These are phyloP conservation scores for Tylopilus plumbeoviolaceoides DNA, from an alignment of 768 basidiomycete genomes.

Conservation along the genomic window DNA sequence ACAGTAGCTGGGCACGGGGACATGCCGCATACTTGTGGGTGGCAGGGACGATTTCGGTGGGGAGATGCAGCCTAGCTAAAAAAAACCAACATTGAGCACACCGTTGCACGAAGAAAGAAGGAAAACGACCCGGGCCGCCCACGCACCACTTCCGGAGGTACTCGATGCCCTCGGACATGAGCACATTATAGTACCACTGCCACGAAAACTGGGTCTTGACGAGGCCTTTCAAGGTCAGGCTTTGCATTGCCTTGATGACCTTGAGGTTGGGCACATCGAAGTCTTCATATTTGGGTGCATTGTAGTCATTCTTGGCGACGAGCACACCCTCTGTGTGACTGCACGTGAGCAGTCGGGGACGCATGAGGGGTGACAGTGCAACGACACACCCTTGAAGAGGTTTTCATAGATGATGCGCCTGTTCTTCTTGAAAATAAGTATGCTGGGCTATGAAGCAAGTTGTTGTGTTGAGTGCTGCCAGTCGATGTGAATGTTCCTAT, in stretches of 20 bases:
- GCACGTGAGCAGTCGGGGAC: too few relatives aligned
- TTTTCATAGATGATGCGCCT: slow-evolving; percentile 96
- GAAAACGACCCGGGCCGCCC: accelerated
- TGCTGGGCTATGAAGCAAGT: slow-evolving; percentile 47
- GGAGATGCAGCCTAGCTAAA: slow-evolving; percentile 94
- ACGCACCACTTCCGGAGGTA: slow-evolving; percentile 85
- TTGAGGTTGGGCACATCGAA: slow-evolving; percentile 67
- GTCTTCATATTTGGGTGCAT: slow-evolving; percentile 95
- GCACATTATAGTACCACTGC: slow-evolving; percentile 98
- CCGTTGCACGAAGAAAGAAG: slow-evolving; percentile 1
- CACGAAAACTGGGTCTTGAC: slow-evolving; percentile 99
- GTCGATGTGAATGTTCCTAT: background rate
- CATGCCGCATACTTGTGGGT: slow-evolving; percentile 98
- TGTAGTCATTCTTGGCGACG: slow-evolving; percentile 99
- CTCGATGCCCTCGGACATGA: slow-evolving; percentile 94
- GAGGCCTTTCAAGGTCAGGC: slow-evolving; percentile 68
- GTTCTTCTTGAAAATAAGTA: slow-evolving; percentile 97
- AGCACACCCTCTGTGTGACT: slow-evolving; percentile 99
- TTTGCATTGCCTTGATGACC: slow-evolving; percentile 69
- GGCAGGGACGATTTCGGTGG: slow-evolving; percentile 90
- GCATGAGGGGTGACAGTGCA: too few relatives aligned
- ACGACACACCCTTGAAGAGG: slow-evolving; percentile 92
- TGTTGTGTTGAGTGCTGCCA: slow-evolving; percentile 30
- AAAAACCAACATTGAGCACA: background rate
- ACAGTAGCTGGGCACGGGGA: slow-evolving; percentile 77